Evolutionary conservation across 345 rosid species (phyloP).

Genomic region (Jatropha curcas): DNA sequence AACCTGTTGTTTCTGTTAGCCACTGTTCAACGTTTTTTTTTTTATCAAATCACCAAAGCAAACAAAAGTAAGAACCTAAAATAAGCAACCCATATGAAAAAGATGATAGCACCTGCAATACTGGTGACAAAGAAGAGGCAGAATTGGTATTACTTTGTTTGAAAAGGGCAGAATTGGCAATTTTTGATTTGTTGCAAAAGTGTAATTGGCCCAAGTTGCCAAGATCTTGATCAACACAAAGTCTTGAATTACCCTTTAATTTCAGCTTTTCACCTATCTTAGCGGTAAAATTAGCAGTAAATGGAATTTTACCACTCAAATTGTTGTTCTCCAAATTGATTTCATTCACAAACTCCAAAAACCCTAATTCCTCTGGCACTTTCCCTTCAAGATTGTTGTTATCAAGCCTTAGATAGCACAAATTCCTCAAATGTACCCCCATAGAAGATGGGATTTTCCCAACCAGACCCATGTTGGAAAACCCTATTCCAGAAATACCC

Average conservation of each 20-base stretch:
- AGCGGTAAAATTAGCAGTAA: constrained; percentile 42
- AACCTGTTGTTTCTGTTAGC: constrained; percentile 17
- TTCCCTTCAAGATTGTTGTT: constrained; percentile 56
- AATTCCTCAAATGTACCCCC: constrained; percentile 42
- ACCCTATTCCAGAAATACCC: constrained; percentile 52
- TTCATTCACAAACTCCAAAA: constrained; percentile 39
- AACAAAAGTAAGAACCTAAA: constrained; percentile 16
- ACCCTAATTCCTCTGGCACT: constrained; percentile 52
- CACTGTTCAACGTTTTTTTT: not conserved
- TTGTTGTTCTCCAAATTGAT: constrained; percentile 71
- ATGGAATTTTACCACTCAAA: constrained; percentile 53
- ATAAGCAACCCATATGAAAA: constrained; percentile 18
- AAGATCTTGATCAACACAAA: constrained; percentile 35
- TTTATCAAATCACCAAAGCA: constrained; percentile 16
- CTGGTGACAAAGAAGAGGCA: constrained; percentile 13
- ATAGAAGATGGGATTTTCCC: constrained; percentile 60
- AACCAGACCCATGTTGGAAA: constrained; percentile 49
- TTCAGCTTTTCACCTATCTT: constrained; percentile 48
- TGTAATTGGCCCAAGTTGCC: constrained; percentile 28
- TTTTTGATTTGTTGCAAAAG: constrained; percentile 31
- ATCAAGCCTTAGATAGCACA: constrained; percentile 54
- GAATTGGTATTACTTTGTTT: constrained; percentile 1
- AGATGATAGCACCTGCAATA: constrained; percentile 12
- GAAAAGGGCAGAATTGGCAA: constrained; percentile 24
- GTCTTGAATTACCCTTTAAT: constrained; percentile 47